Conservation (phyloP, 2,329 filamentous ascomycete genomes). For the Drechmeria coniospora region DNA sequence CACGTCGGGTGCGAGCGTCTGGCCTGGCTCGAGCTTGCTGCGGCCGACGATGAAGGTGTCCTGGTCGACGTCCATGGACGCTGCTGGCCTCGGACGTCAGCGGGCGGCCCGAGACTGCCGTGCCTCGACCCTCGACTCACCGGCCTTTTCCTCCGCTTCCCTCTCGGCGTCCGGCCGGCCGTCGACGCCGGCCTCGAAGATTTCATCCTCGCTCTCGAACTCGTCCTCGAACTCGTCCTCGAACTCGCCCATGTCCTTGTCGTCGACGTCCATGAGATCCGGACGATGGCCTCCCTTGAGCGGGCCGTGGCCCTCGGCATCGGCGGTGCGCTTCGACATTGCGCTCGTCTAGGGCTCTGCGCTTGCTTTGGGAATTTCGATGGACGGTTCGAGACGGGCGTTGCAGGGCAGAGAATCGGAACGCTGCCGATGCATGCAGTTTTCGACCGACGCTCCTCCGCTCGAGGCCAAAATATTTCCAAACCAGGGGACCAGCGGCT, state of each 20-base stretch:
- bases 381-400: too few species aligned
- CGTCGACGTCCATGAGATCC: conserved; percentile 51
- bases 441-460: too few species aligned
- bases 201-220: conserved; percentile 78
- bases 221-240: conserved; percentile 93
- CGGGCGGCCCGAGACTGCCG: conserved; percentile 1
- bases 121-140: too few species aligned
- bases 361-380: not conserved
- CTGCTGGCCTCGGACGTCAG: conserved; percentile 21
- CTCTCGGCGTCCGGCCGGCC: conserved; percentile 83
- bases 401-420: too few species aligned
- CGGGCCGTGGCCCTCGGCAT: conserved; percentile 29
- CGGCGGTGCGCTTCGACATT: conserved; percentile 48
- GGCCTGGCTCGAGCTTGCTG: conserved; percentile 77
- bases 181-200: conserved; percentile 87
- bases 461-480: too few species aligned
- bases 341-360: not conserved
- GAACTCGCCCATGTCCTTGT: conserved; percentile 60
- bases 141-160: conserved; percentile 72
- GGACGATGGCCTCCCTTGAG: conserved; percentile 47
- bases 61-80: conserved; percentile 85
- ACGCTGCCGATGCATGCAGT: too few species aligned
- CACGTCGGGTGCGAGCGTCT: conserved; percentile 79
- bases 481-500: too few species aligned
- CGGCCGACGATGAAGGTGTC: conserved; percentile 92